Evolutionary conservation across 2,329 filamentous ascomycete species (phyloP).

Genomic region (Aspergillus hortae): DNA sequence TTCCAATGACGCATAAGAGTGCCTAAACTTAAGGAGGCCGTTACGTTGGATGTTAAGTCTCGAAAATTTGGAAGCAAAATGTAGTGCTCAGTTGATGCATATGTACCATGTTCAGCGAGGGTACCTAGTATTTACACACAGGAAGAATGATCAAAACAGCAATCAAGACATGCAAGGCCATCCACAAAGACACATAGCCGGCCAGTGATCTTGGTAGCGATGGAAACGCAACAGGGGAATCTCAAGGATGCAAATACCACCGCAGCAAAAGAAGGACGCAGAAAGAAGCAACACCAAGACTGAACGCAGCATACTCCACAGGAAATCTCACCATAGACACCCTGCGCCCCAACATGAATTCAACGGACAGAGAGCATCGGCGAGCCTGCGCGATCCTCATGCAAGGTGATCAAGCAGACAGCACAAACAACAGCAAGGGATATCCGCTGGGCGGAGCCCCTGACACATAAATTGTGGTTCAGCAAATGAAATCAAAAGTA

Average conservation of each 20-base stretch:
- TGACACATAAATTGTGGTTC: not conserved
- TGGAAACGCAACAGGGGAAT: constrained; percentile 14
- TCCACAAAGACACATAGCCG: not conserved
- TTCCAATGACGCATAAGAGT: no score
- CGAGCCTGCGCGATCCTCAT: constrained; percentile 13
- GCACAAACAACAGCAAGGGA: constrained; percentile 3
- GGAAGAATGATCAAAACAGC: not conserved
- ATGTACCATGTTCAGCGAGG: not conserved
- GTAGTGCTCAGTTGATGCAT: not conserved
- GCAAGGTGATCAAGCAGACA: not conserved
- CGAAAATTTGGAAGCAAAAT: no score
- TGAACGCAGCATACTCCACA: not conserved
- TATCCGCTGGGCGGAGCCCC: not conserved
- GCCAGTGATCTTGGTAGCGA: constrained; percentile 1
- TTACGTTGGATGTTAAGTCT: no score
- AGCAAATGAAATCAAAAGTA: not conserved
- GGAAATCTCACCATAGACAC: not conserved
- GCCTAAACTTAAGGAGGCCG: no score
- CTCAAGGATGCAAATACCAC: constrained; percentile 9
- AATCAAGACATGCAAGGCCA: constrained; percentile 2
- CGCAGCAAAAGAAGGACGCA: not conserved
- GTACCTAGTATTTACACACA: not conserved
- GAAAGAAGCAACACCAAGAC: constrained; percentile 1
- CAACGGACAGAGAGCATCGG: constrained; percentile 9
- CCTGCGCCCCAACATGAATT: not conserved